Evolutionary conservation across 805 yeast species (phyloP), one percentile per base, ranked within the genome.

Genomic region (Spathaspora arborariae): DNA sequence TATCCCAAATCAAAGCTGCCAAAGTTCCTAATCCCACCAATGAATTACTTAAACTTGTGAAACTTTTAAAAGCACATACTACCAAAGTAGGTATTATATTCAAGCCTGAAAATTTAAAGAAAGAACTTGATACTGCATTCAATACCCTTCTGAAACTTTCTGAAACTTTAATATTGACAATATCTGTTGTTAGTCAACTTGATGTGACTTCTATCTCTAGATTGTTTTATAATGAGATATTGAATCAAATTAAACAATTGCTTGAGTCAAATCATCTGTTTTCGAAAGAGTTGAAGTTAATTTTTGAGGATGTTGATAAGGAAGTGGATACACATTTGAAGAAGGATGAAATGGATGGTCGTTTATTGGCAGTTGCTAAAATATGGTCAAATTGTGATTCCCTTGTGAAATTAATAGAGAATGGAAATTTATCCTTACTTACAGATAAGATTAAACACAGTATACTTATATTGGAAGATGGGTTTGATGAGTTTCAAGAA

Each of bases 81-180:
- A 88, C 96, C 2, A 88, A 88, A 59, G 68, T 87, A 5, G 91
- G 90, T 1, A 74, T 85, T 21, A 78, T 84, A 0, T 85, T 81
- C 67, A 81, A 80, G 55, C 82, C 87, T 2, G 81, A 82, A 1
- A 73, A 78, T 38, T 49, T 70, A 20, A 44, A 44, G 20, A 59
- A 58, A 18, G 57, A 64, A 0, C 69, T 68, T 42, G 80, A 85
- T 1, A 80, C 84, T 1, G 82, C 84, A 0, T 68, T 61, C 50
- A 66, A 63, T 10, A 79, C 82, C 20, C 51, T 80, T 5, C 72
- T 70, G 46, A 78, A 79, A 33, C 59, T 74, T 4, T 67, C 78
- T 0, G 70, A 73, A 42, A 62, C 75, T 11, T 53, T 72, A n/a
- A 68, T 79, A 2, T 57, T 77, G 30, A 55, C 78, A 41, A 60